Evolutionary conservation across 768 basidiomycete genomes (phyloP), one percentile per base, ranked within the genome.

Genomic region (Cyathus striatus): DNA sequence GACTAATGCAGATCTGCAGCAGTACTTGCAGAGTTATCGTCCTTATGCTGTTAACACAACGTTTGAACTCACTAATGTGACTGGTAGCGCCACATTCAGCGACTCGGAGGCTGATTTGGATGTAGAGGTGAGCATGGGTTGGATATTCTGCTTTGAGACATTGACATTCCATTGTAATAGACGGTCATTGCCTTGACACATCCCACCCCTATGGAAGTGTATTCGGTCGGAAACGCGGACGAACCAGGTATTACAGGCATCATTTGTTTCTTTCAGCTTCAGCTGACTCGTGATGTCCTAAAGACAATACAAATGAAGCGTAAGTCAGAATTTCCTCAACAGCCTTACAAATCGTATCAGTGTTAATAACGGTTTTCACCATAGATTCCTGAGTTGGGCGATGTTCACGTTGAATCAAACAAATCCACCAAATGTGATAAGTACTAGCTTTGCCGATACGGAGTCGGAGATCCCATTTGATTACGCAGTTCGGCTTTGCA

Each of bases 401-500:
- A 9, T 9, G 6, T 36, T 36, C 17, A 17, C 18, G 10, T 17
- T 36, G 7, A 36, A 36, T 18, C 35, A 36, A 36, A 36, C 35
- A 36, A 36, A 36, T 18, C 35, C 35, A 36, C 35, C 35, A 12
- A 9, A 36, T 12, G 35, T 36, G 6, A 12, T 36, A 6, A 36
- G 35, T 18, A 36, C 35, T 9, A 36, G 35, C 35, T 36, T 12
- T 36, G 35, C 35, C 17, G 35, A 36, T 36, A 36, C 35, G 18
- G 35, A 36, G 18, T 36, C 35, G 6, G 17, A 9, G 7, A 18
- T 36, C 18, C 35, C 35, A 10, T 18, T 10, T 6, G 35, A 36
- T 9, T 36, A 36, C 35, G 35, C 35, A 6, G 17, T 6, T 6
- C 7, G 35, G 35, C 7, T 36, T 9, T 36, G 35, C 18, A 36